Conservation (phyloP, 495 filamentous ascomycete species). For the Copromyces sp. region DNA sequence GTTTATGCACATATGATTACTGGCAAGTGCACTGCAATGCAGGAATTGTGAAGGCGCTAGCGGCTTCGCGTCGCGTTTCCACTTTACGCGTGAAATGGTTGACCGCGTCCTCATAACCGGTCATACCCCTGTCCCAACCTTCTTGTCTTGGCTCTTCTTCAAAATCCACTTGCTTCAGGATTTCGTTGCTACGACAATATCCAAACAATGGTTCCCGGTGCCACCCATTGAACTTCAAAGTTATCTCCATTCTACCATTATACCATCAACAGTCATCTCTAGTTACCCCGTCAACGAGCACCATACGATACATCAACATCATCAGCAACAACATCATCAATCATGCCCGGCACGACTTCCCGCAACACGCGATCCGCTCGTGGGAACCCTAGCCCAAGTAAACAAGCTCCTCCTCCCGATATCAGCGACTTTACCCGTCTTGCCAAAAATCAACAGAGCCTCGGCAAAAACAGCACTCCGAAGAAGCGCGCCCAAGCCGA, state of each 20-base stretch:
- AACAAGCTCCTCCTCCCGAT: slow-evolving; percentile 4
- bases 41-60: neutral
- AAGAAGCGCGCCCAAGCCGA: slow-evolving; percentile 9
- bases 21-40: neutral
- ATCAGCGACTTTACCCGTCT: slow-evolving; percentile 32
- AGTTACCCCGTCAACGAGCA: neutral
- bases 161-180: neutral
- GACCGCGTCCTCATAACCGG: slow-evolving; percentile 1
- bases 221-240: neutral
- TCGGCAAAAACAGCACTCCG: slow-evolving; percentile 20
- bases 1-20: neutral
- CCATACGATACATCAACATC: neutral
- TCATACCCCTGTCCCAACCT: slow-evolving; percentile 4
- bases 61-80: slow-evolving; percentile 1
- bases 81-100: slow-evolving; percentile 10
- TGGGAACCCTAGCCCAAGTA: slow-evolving; percentile 14
- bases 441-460: slow-evolving; percentile 24
- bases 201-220: neutral
- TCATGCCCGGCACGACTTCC: slow-evolving; percentile 23
- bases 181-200: neutral
- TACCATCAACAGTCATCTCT: neutral
- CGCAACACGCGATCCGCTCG: slow-evolving; percentile 16
- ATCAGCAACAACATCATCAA: slow-evolving; percentile 1
- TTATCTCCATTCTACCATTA: neutral
- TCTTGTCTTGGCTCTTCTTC: neutral